A percentile compares a stretch with the other conserved stretches of the same genome.
These are phyloP conservation scores for Croton setiger DNA, from an alignment of 441 rosid genomes.

Conservation along the genomic window DNA sequence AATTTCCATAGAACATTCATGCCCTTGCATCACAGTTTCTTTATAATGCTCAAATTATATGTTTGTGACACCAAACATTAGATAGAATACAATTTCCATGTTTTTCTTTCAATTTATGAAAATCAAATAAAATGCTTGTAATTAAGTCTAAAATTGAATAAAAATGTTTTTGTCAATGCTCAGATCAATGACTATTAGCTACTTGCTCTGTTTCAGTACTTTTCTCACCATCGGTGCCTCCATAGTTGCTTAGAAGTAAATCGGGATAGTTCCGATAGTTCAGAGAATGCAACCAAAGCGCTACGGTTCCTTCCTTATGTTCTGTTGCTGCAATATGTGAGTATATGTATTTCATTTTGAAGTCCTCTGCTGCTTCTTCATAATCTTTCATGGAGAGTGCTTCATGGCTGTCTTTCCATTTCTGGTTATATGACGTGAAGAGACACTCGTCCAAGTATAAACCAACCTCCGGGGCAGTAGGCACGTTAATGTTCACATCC, in stretches of 20 bases:
- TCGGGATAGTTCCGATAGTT: slow-evolving; percentile 83
- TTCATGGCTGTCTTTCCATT: slow-evolving; percentile 80
- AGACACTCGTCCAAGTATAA: slow-evolving; percentile 90
- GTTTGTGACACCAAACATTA: no score
- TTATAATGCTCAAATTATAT: no score
- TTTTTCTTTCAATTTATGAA: no score
- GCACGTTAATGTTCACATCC: slow-evolving; percentile 66
- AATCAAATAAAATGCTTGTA: background rate
- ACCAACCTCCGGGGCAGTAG: slow-evolving; percentile 96
- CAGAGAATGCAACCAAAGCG: slow-evolving; percentile 90
- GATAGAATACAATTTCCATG: no score
- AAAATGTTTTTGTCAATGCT: background rate
- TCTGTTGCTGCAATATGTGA: slow-evolving; percentile 78
- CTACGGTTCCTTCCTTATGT: slow-evolving; percentile 76
- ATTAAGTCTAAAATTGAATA: background rate
- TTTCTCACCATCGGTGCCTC: slow-evolving; percentile 13
- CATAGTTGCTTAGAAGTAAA: slow-evolving; percentile 26
- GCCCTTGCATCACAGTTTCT: no score
- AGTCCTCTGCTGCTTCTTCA: slow-evolving; percentile 62
- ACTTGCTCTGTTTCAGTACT: background rate
- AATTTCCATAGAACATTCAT: no score
- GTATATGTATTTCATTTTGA: slow-evolving; percentile 79
- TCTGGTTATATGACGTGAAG: slow-evolving; percentile 73
- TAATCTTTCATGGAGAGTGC: slow-evolving; percentile 75
- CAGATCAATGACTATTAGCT: background rate